Evolutionary conservation across 495 filamentous ascomycete species (phyloP), one percentile per base, ranked within the genome.

Genomic region (Talaromyces proteolyticus): DNA sequence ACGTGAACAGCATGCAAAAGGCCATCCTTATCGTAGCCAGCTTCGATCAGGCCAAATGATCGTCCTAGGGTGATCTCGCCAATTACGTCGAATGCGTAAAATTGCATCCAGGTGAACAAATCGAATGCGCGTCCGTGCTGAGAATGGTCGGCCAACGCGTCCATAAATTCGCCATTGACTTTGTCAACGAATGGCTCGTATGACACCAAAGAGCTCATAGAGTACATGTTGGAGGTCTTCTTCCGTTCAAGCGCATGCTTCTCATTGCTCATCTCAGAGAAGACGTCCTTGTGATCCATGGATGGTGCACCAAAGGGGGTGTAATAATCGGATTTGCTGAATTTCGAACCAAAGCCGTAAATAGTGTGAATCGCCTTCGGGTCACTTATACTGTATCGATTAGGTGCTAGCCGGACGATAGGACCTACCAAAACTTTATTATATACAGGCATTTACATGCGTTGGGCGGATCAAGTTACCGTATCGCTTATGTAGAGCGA

Each of bases 71-170:
- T 81, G 53, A 84, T 79, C 53, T 81, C 73, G 21, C 76, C 76
- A 51, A 82, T 81, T 2, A 78, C 73, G 44, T 78, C 76, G 51
- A 75, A 78, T 1, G 74, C 73, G 49, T 71, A 79, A 29, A 59
- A 76, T 49, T 74, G 73, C 25, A 76, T 39, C 70, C 71, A 75
- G 47, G 52, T 51, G 3, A 25, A 29, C 17, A 60, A 29, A 42
- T 57, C 51, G 12, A 29, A 6, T 5, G 25, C 12, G 5, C 12
- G 5, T 29, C 25, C 25, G 12, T 5, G 5, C 25, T 12, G 6
- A 12, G 6, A 29, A 12, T 6, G 12, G 5, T 29, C 25, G 5
- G 6, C 12, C 25, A 29, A 29, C 6, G 5, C 12, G 12, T 29
- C 12, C 6, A 5, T 6, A 6, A 29, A 29, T 29, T 12, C 12